Conservation (phyloP, 1,139 yeast species). For the Arxiozyma heterogenica region DNA sequence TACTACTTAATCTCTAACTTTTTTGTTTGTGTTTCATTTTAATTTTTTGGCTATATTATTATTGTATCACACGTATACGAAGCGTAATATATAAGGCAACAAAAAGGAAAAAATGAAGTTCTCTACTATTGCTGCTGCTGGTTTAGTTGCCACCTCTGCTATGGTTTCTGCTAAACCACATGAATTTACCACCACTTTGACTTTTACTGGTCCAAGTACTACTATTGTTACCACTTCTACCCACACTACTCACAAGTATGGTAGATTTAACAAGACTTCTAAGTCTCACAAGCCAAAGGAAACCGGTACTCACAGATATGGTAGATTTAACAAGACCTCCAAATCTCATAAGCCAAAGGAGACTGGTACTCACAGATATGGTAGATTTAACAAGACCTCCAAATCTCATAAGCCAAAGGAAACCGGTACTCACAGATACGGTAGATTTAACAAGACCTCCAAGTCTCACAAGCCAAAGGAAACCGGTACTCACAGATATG, state of each 20-base stretch:
- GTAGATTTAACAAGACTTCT: conserved; percentile 44
- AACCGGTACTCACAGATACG: conserved; percentile 39
- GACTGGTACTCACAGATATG: conserved; percentile 38
- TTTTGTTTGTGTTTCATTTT: too few species aligned
- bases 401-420: conserved; percentile 19
- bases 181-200: conserved; percentile 17
- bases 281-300: conserved; percentile 19
- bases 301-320: conserved; percentile 38
- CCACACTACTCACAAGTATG: conserved; percentile 39
- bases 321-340: conserved; percentile 42
- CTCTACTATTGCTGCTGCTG: conserved; percentile 29
- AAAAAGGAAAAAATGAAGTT: conserved; percentile 31
- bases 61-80: background rate
- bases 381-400: conserved; percentile 45
- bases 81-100: background rate
- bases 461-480: conserved; percentile 18
- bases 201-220: conserved; percentile 13
- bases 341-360: conserved; percentile 18
- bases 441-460: conserved; percentile 43
- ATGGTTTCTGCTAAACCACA: conserved; percentile 22
- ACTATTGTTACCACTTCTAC: conserved; percentile 27
- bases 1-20: too few species aligned
- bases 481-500: conserved; percentile 38
- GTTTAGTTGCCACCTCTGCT: conserved; percentile 28
- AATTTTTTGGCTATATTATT: too few species aligned